Conservation (phyloP, 2,329 filamentous ascomycete species). For the Magnaporthiopsis poae region DNA sequence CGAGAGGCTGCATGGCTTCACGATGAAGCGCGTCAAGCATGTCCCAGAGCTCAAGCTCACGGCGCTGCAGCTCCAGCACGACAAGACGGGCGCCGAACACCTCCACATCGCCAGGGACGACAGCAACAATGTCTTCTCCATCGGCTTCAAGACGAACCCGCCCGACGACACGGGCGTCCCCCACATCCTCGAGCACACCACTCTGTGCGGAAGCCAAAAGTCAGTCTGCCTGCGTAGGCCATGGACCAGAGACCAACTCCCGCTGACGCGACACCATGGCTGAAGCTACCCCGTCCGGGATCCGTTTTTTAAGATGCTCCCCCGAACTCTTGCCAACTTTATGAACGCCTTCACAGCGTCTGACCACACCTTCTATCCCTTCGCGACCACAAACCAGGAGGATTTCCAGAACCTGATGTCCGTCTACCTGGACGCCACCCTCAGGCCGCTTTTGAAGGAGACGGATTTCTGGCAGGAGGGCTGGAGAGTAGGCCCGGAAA, state of each 20-base stretch:
- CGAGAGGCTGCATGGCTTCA: constrained; percentile 87
- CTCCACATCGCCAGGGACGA: constrained; percentile 91
- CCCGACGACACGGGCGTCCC: constrained; percentile 92
- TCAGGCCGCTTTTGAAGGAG: constrained; percentile 79
- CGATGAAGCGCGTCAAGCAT: constrained; percentile 76
- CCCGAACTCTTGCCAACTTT: constrained; percentile 94
- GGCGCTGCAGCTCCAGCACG: constrained; percentile 79
- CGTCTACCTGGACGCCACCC: constrained; percentile 88
- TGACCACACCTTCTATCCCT: constrained; percentile 95
- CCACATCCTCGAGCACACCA: constrained; percentile 96
- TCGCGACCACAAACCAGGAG: constrained; percentile 89
- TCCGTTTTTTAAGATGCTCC: constrained; percentile 99
- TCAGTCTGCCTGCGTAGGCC: constrained; percentile 28
- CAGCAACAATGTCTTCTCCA: constrained; percentile 98
- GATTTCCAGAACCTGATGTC: constrained; percentile 95
- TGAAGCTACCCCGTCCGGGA: constrained; percentile 87
- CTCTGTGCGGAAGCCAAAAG: constrained; percentile 89
- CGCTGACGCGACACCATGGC: neutral
- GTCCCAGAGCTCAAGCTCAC: constrained; percentile 90
- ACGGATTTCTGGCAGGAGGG: constrained; percentile 94
- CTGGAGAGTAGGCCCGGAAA: constrained; percentile 90
- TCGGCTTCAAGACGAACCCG: constrained; percentile 98
- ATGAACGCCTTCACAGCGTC: constrained; percentile 98
- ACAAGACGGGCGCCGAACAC: constrained; percentile 92
- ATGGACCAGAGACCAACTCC: neutral